phyloP scores from a whole-genome alignment of 176 grass and related monocot species.

The Triticum dicoccoides region DNA sequence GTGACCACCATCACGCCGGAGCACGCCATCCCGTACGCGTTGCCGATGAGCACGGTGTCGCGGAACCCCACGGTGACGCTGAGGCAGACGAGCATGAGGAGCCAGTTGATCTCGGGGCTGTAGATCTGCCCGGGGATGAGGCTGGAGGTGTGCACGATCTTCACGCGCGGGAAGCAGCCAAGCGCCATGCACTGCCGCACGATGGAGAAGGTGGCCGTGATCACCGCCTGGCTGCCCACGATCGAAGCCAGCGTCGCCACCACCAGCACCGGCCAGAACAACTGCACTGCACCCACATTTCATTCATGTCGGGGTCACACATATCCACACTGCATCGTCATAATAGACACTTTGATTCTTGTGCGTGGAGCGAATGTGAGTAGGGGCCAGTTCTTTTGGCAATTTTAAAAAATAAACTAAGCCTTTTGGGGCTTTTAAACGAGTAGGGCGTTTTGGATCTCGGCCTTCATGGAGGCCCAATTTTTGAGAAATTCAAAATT shows the following conservation, averaged over 20 bases:
- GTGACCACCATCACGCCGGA: slow-evolving; percentile 58
- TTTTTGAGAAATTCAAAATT: too few species aligned
- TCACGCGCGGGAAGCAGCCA: slow-evolving; percentile 69
- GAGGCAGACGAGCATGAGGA: slow-evolving; percentile 57
- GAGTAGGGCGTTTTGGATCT: too few species aligned
- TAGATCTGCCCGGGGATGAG: slow-evolving; percentile 74
- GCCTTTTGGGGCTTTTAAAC: too few species aligned
- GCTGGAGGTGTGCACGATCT: slow-evolving; percentile 69
- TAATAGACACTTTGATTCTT: too few species aligned
- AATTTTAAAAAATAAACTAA: too few species aligned
- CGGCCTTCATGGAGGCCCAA: too few species aligned
- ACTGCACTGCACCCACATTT: slow-evolving; percentile 25
- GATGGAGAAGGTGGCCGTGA: slow-evolving; percentile 78
- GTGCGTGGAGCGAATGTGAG: too few species aligned
- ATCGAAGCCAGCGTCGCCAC: slow-evolving; percentile 64
- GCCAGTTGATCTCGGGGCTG: slow-evolving; percentile 73
- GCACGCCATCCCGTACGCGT: slow-evolving; percentile 73
- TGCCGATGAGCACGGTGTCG: slow-evolving; percentile 57
- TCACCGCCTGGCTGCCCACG: slow-evolving; percentile 68
- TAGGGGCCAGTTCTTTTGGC: too few species aligned
- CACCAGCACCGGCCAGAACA: slow-evolving; percentile 69
- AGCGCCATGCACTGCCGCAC: slow-evolving; percentile 62
- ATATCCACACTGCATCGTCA: background rate
- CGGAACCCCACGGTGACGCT: slow-evolving; percentile 48
- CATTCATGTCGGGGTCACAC: background rate